Base-by-base conservation (phyloP, 2,329 filamentous ascomycete species). In the Fusarium oligoseptatum region DNA sequence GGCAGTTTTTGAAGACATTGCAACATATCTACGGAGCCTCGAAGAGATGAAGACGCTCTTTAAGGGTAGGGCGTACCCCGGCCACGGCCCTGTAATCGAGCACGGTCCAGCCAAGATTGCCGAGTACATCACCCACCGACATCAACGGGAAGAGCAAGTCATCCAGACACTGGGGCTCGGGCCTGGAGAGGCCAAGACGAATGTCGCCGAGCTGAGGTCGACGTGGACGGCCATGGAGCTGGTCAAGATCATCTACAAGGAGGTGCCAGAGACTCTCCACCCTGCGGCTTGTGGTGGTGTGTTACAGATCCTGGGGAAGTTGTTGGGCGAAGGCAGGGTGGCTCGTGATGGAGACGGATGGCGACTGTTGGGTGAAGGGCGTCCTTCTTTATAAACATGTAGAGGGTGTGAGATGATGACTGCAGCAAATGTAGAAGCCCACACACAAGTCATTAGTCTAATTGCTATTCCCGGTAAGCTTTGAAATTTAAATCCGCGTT, bases 221-320 rank as follows among this genome's bases (percentile, higher is more conserved):
- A 81, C 82, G 0, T 95, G 93, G 93, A 90, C 89, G 8, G 88
- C 91, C 10, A 92, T 95, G 88, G 94, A 96, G 68, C 86, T 98
- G 73, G 96, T 98, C n/a, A 94, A 93, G 82, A 85, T 93, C 36
- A 94, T 99, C 37, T 99, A 99, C 81, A 88, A 88, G 63, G 92
- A 94, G 77, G 92, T 97, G 24, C 92, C 94, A 0, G 91, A 93
- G 81, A 90, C 88, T 78, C 85, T 98, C 74, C 93, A 95, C 82
- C 80, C 88, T 12, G 92, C 95, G 10, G 97, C 97, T 0, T 91
- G 94, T 72, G 87, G 88, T 45, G 95, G 95, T 2, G 86, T 98
- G 8, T 71, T 92, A 71, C 93, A 96, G 84, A 93, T 98, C 64
- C 82, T 99, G 73, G 84, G 87, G 67, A 98, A 98, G 86, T 84